phyloP scores from a whole-genome alignment of 768 basidiomycete species.

The Leccinum disarticulatum region DNA sequence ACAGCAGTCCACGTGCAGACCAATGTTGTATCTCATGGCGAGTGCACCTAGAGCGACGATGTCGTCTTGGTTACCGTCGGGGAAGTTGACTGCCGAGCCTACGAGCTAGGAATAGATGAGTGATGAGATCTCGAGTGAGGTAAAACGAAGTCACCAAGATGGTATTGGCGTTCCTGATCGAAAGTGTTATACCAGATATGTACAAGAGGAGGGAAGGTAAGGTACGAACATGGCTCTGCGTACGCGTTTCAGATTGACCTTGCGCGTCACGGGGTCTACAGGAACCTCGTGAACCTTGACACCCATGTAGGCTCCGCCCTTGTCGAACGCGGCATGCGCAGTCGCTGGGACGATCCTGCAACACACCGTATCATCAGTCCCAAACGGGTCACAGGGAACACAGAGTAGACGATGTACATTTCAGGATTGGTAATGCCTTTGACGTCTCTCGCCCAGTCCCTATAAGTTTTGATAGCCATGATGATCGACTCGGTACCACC shows the following conservation, averaged over 20 bases:
- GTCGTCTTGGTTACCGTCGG: slow-evolving; percentile 84
- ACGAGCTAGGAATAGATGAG: slow-evolving; percentile 53
- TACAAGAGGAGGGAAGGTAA: not conserved
- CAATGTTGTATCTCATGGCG: slow-evolving; percentile 72
- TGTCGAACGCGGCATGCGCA: slow-evolving; percentile 95
- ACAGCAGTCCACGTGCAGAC: slow-evolving; percentile 94
- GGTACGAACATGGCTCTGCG: slow-evolving; percentile 80
- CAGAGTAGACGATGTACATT: slow-evolving; percentile 46
- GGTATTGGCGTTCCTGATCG: slow-evolving; percentile 75
- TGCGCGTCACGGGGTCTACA: slow-evolving; percentile 72
- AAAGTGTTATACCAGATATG: slow-evolving; percentile 5
- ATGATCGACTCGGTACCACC: slow-evolving; percentile 97
- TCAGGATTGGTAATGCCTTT: slow-evolving; percentile 92
- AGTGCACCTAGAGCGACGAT: slow-evolving; percentile 76
- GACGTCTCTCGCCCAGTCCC: slow-evolving; percentile 84
- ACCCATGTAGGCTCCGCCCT: slow-evolving; percentile 83
- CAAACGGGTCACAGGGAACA: not conserved
- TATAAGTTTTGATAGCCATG: slow-evolving; percentile 92
- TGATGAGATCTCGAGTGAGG: not conserved
- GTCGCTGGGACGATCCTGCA: slow-evolving; percentile 77
- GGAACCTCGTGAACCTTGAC: slow-evolving; percentile 90
- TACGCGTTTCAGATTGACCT: slow-evolving; percentile 74
- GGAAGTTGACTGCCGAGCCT: slow-evolving; percentile 84
- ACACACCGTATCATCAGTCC: not conserved
- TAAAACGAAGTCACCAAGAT: slow-evolving; percentile 59